Evolutionary conservation across 177 flowering plant species (phyloP), one percentile per base, ranked within the genome.

Genomic region (Tripterygium wilfordii): DNA sequence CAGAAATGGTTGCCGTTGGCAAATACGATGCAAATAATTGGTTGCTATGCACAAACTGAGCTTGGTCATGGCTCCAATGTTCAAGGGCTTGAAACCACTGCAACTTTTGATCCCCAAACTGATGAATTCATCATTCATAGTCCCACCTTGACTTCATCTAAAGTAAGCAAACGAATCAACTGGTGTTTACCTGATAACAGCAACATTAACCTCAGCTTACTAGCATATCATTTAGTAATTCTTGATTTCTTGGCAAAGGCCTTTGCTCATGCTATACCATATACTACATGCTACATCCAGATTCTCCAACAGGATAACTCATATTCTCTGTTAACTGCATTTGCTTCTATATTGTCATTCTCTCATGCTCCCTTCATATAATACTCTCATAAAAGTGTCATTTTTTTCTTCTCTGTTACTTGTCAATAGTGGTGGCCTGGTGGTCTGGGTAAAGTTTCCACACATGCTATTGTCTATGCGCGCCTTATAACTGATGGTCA

Each of bases 391-490:
- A 39, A 27, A 2, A 19, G 16, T n/a, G n/a, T n/a, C n/a, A 17
- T 27, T 60, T 14, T 39, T 54, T 23, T 39, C 14, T 12, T 47
- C 26, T 19, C 5, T 61, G 41, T 60, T 12, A 36, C n/a, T n/a
- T n/a, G n/a, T n/a, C n/a, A n/a, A 36, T 51, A 94, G 99, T 94
- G 97, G 97, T 94, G 99, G 99, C 99, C 99, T 66, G 99, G 99
- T 61, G 99, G 99, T 25, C 64, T 94, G 57, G 99, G 99, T 30
- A 94, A 90, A 74, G 74, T 71, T 61, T 81, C 99, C 23, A 94
- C 97, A 5, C 99, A 94, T 73, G 96, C 85, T 56, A 71, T 85
- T 62, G 79, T 75, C 36, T 90, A 79, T 75, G 96, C 95, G 3
- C 95, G 90, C 23, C 90, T 90, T 12, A 74, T 90, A 47, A 60